Evolutionary conservation across 2,329 filamentous ascomycete species (phyloP), one percentile per base, ranked within the genome.

Genomic region (Berkeleyomyces basicola): DNA sequence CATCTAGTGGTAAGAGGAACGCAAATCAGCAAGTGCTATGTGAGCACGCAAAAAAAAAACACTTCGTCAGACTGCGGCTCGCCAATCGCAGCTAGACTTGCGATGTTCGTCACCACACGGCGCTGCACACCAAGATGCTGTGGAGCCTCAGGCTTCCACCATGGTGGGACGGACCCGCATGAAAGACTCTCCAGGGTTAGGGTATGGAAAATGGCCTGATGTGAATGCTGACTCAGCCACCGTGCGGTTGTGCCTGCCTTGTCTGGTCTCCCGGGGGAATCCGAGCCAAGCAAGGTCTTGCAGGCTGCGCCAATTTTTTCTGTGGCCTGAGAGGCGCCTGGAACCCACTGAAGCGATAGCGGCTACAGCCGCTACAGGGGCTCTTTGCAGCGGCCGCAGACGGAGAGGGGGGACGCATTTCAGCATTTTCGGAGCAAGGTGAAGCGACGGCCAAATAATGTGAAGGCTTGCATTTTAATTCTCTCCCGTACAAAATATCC

Each of bases 231-330:
- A 55, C 43, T 62, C 49, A 42, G 40, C 31, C 7, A 2, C 39
- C 0, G 10, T 62, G 63, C 57, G 63, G 55, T 60, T 64, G 49
- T 57, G 60, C 44, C 59, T 64, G 57, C 60, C 63, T 60, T 62
- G 33, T 59, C 44, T 57, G 43, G n/a, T 55, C 63, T 64, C 62
- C 63, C 63, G 59, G 57, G 63, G 63, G 63, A 60, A 64, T 62
- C 60, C 63, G 59, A 62, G 60, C 59, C 63, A 62, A 64, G 31
- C n/a, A 57, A 47, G 37, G 7, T 40, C 23, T 23, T 23, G 23
- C 23, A 59, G 37, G 33, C 42, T 33, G 14, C 23, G 51, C 33
- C 6, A 37, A 16, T 11, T 37, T 59, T 39, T 59, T 59, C 31
- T n/a, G 36, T 46, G 36, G 5, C 11, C 39, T 39, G n/a, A 16